Base-by-base conservation (phyloP, 2,329 filamentous ascomycete genomes). In the Epichloe amarillans region DNA sequence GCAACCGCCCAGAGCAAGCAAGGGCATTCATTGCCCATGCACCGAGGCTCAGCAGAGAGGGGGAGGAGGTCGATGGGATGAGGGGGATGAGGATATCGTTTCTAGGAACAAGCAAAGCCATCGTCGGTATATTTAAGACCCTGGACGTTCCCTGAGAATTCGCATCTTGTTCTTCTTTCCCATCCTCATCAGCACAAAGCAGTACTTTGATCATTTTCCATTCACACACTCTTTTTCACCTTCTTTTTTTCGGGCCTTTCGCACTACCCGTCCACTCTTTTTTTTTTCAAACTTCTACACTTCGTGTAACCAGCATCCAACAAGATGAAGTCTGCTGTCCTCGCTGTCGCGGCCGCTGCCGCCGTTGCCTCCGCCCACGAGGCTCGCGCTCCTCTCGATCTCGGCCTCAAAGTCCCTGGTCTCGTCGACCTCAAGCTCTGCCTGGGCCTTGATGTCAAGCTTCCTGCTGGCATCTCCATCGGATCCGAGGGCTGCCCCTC, bases 321-420 rank as follows among this genome's bases (percentile, higher is more conserved):
- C 38, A 58, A 49, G 30, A 62, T 62, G 59, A 60, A 57, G 56
- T 60, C 58, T 23, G 55, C 55, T 40, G 45, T 57, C 47, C 21
- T 59, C 49, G 58, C 55, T 47, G 56, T 54, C 38, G 54, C 52
- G 19, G 46, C 56, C 21, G 43, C 50, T 35, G 57, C 53, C 21
- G 54, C 49, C 35, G 49, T 51, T 49, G 54, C 42, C n/a, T 49
- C 50, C 46, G 52, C 53, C 44, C 53, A 54, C 51, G 50, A 53
- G 46, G 54, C 47, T 44, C 54, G 54, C 43, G 50, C 54, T 35
- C 55, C 56, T 30, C 48, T 56, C 15, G 15, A 43, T 8, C 26
- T 54, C 40, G 39, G 17, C 39, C 15, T 50, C 48, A n/a, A 44
- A 12, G 48, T 55, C 15, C 49, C 8, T 38, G 11, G 38, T 37